Evolutionary conservation across 805 yeast genomes (phyloP), one percentile per base, ranked within the genome.

Genomic region (Pichia nanzhaoensis): DNA sequence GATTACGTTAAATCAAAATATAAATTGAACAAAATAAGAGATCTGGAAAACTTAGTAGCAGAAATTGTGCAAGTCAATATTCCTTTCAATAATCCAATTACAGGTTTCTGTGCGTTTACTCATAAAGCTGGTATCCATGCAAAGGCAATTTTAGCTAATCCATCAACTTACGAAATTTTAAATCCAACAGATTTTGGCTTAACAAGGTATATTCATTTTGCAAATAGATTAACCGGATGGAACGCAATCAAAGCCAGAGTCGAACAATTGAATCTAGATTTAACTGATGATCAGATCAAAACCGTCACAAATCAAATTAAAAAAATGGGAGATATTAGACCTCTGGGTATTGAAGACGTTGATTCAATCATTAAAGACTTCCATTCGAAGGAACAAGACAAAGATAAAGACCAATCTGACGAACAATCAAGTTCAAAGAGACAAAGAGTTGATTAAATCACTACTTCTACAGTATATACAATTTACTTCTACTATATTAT

Each of bases 41-140:
- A 75, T 49, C 66, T 76, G 56, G 82, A 76, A 60, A 74, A 74
- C 57, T 64, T 76, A 63, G 77, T 76, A 42, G 80, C 80, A 22
- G 81, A 76, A 41, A 74, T 77, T 22, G 80, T 76, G 36, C 75
- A 71, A 56, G 80, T 76, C 44, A 76, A 75, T 53, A 69, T 76
- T 52, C 82, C 82, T 19, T 76, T 76, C 67, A 76, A 76, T 66
- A 75, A 76, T 63, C 82, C 82, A 49, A 75, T 76, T 56, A 76
- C 82, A 38, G 82, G 82, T 17, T 76, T 76, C 69, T 75, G 81
- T 67, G 80, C 82, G 37, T 76, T 76, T 63, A 76, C 82, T 36
- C 82, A 76, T 62, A 76, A 76, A 65, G 82, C 82, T 19, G 82
- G 82, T 61, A 75, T 76, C 51, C 82, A 76, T 51, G 81, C 82